These are phyloP conservation scores for Jaapia argillacea DNA, from an alignment of 768 basidiomycete genomes.

Conservation along the genomic window DNA sequence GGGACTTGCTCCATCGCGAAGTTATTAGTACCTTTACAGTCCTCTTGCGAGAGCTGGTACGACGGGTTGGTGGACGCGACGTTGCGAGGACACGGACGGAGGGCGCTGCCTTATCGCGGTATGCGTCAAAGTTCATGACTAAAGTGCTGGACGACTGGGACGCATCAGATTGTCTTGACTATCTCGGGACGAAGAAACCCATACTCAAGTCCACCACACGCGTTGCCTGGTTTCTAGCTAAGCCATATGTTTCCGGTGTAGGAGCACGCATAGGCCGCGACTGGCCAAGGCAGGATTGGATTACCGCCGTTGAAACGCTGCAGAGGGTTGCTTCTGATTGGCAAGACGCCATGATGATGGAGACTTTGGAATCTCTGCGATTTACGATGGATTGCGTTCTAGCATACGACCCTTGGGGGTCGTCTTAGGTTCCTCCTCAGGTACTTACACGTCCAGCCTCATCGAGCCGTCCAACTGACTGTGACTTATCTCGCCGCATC, in stretches of 20 bases:
- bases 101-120: slow-evolving; percentile 32
- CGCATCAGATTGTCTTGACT: slow-evolving; percentile 45
- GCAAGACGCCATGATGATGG: slow-evolving; percentile 40
- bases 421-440: too few relatives aligned
- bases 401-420: slow-evolving; percentile 20
- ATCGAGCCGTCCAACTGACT: too few relatives aligned
- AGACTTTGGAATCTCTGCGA: slow-evolving; percentile 37
- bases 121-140: slow-evolving; percentile 43
- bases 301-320: slow-evolving; percentile 37
- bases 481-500: slow-evolving; percentile 33
- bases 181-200: slow-evolving; percentile 33
- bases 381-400: slow-evolving; percentile 42
- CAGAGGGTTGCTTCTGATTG: slow-evolving; percentile 38
- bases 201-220: slow-evolving; percentile 29
- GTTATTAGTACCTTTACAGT: slow-evolving; percentile 61
- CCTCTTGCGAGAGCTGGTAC: slow-evolving; percentile 48
- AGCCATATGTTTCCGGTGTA: slow-evolving; percentile 30
- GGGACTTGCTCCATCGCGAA: slow-evolving; percentile 58
- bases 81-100: slow-evolving; percentile 19
- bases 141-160: slow-evolving; percentile 41
- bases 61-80: slow-evolving; percentile 40
- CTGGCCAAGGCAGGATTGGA: slow-evolving; percentile 66
- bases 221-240: slow-evolving; percentile 34
- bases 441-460: too few relatives aligned
- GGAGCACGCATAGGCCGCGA: slow-evolving; percentile 65